Evolutionary conservation across 257 asterid species (phyloP), one percentile per base, ranked within the genome.

Genomic region (Verbascum thapsus): DNA sequence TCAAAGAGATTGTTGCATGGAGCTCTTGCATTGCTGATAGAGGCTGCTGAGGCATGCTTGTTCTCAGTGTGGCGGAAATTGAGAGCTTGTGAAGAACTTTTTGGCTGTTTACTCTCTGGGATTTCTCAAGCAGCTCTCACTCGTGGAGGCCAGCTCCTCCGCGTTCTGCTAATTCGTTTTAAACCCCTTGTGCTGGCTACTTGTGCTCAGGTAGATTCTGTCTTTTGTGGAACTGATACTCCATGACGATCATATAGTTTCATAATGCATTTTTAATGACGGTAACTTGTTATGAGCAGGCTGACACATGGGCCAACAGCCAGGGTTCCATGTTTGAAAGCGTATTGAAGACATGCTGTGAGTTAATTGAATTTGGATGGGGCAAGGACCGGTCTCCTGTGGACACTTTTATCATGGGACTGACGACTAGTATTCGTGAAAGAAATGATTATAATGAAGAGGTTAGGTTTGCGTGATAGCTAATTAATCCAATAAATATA

Each of bases 61-160:
- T 70, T 63, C 58, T 94, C 90, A 5, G 87, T 82, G 41, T 94
- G 99, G 97, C 76, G 97, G 62, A 94, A 84, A 72, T 66, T 86
- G 85, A 87, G 95, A 79, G 81, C 89, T 12, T 94, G 99, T 51
- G 99, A 94, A 78, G 99, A 90, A 70, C 91, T 94, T 41, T 90
- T 94, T 74, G 74, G 80, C 78, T 81, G 95, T 62, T 80, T 94
- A 78, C 96, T 94, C 61, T 67, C 87, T 72, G 99, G 96, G 60
- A 84, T 94, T 64, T 90, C 90, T 43, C 95, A 94, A 69, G 94
- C 91, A 41, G 96, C 99, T 43, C 71, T 73, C 39, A 73, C 78
- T 67, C 92, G 97, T 57, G 91, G 83, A 49, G 99, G 99, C 43
- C 99, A 94, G 86, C 88, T 90, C 67, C 83, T 94, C 77, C 87